Conservation (phyloP, 176 grass and related monocot genomes). For the Rhipidocladum racemiflorum region DNA sequence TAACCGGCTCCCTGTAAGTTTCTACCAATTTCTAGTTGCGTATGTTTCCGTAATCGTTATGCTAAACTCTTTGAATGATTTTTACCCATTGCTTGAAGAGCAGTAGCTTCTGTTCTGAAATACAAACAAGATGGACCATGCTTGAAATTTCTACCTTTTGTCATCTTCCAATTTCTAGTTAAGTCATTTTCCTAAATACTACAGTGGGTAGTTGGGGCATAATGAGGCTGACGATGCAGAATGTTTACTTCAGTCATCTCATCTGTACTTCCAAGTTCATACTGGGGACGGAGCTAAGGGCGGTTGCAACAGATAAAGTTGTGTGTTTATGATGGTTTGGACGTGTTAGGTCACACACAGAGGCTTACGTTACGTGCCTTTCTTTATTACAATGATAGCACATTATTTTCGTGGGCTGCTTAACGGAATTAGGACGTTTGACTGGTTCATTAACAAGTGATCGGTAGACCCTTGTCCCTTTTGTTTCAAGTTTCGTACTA, state of each 20-base stretch:
- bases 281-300: background rate
- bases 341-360: constrained; percentile 15
- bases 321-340: constrained; percentile 36
- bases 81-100: background rate
- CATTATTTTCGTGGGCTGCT: constrained; percentile 18
- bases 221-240: background rate
- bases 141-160: background rate
- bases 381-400: background rate
- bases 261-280: constrained; percentile 10
- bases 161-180: background rate
- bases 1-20: constrained; percentile 97
- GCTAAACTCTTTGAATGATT: background rate
- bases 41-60: background rate
- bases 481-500: constrained; percentile 34
- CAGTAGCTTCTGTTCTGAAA: background rate
- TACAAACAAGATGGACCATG: background rate
- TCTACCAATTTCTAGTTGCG: background rate
- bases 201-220: constrained; percentile 1
- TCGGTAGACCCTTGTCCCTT: constrained; percentile 28
- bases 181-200: constrained; percentile 15
- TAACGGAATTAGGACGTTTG: constrained; percentile 15
- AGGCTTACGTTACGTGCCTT: background rate
- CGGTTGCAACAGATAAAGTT: constrained; percentile 38
- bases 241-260: background rate
- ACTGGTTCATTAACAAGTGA: constrained; percentile 13